Conservation (phyloP, 179 eudicot genomes). For the Spergularia azorica region DNA sequence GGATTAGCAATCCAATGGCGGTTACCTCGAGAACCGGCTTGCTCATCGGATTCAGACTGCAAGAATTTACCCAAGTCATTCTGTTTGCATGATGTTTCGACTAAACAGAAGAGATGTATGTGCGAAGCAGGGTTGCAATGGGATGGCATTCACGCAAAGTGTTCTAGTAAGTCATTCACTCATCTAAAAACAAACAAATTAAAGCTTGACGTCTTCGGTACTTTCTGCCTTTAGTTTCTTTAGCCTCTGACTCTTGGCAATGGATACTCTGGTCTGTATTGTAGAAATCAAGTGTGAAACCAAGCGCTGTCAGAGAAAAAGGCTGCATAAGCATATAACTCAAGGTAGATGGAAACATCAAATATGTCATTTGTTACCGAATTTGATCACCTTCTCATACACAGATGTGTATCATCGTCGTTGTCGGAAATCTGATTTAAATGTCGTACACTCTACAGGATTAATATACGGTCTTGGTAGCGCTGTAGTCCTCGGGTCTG, state of each 20-base stretch:
- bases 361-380: too few relatives aligned
- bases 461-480: too few relatives aligned
- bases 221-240: too few relatives aligned
- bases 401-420: too few relatives aligned
- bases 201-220: too few relatives aligned
- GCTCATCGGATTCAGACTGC: slow-evolving; percentile 41
- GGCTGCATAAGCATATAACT: not conserved
- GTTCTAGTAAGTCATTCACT: slow-evolving; percentile 36
- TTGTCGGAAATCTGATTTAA: too few relatives aligned
- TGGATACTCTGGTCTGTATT: not conserved
- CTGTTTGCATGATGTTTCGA: slow-evolving; percentile 32
- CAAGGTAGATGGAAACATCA: slow-evolving; percentile 1
- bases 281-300: slow-evolving; percentile 24
- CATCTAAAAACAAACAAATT: too few relatives aligned
- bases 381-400: too few relatives aligned
- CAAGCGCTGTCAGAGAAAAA: slow-evolving; percentile 24
- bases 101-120: slow-evolving; percentile 34
- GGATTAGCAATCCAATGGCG: slow-evolving; percentile 56
- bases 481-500: too few relatives aligned
- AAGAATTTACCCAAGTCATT: slow-evolving; percentile 34
- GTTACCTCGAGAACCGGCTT: slow-evolving; percentile 44
- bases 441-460: too few relatives aligned
- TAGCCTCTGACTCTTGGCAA: too few relatives aligned
- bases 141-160: slow-evolving; percentile 37
- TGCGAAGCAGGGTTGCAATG: slow-evolving; percentile 41